These are phyloP conservation scores for Cryptococcus sp. DNA, from an alignment of 1,284 basidiomycete species.

Conservation along the genomic window DNA sequence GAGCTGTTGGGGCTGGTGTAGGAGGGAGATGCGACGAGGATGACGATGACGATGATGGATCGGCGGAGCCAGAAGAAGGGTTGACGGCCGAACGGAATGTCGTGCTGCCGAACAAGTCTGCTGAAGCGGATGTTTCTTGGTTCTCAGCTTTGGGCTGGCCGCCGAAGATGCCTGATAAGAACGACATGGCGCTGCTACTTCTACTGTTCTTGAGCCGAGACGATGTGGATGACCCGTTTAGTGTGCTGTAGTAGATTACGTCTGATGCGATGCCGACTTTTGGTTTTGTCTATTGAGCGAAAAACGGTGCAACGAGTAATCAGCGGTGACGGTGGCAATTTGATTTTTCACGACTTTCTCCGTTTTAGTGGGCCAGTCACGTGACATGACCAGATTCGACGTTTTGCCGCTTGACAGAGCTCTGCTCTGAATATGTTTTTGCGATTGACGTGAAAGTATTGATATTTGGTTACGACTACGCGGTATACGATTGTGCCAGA, in stretches of 20 bases:
- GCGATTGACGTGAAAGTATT: background rate
- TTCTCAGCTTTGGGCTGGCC: conserved; percentile 17
- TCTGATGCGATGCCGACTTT: no score
- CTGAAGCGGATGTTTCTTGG: conserved; percentile 37
- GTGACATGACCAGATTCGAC: conserved; percentile 1
- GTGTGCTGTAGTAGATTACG: background rate
- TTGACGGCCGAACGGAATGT: conserved; percentile 40
- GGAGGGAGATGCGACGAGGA: conserved; percentile 23
- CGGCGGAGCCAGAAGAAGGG: conserved; percentile 17
- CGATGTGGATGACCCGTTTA: background rate
- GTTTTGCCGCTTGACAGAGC: background rate
- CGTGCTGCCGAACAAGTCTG: conserved; percentile 46
- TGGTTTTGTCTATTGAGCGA: background rate
- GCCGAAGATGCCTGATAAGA: conserved; percentile 48
- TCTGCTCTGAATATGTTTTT: conserved; percentile 1
- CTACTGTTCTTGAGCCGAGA: no score
- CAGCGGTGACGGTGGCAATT: background rate
- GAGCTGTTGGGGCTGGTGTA: conserved; percentile 61
- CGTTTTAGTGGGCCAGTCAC: conserved; percentile 2
- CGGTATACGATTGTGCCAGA: background rate
- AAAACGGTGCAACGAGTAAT: background rate
- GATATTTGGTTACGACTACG: background rate
- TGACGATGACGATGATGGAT: conserved; percentile 18
- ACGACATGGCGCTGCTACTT: conserved; percentile 42
- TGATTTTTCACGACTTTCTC: conserved; percentile 8